Percentiles rank a stretch among this genome's conserved stretches.
Conservation (phyloP, 2,329 filamentous ascomycete genomes). For the Dothideomycetes sp. region DNA sequence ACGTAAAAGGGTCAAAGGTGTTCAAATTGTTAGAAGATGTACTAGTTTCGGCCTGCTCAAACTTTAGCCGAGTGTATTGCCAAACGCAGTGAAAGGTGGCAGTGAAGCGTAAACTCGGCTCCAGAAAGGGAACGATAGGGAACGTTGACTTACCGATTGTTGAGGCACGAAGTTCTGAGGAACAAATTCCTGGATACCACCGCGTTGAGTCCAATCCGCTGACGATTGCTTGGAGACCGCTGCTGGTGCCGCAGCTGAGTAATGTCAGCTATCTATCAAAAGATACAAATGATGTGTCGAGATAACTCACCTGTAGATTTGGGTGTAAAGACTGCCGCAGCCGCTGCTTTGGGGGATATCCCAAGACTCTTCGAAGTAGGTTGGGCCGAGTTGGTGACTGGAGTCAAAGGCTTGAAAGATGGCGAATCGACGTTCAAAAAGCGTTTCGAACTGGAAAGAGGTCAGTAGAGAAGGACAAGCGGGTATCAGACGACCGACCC, state of each 20-base stretch:
- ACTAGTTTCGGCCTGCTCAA: constrained; percentile 22
- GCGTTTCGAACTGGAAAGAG: constrained; percentile 13
- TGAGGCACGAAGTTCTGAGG: constrained; percentile 48
- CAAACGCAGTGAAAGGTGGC: too few species aligned
- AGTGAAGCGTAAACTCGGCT: too few species aligned
- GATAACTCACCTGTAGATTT: constrained; percentile 34
- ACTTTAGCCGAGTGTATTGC: constrained; percentile 9
- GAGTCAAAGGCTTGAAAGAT: constrained; percentile 70
- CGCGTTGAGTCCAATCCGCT: constrained; percentile 39
- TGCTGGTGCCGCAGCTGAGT: constrained; percentile 34
- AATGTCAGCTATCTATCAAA: constrained; percentile 12
- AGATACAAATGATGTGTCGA: background rate
- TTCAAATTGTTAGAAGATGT: constrained; percentile 25
- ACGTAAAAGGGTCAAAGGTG: constrained; percentile 37
- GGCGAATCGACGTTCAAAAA: constrained; percentile 85
- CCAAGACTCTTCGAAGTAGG: constrained; percentile 55
- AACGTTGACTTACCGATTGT: constrained; percentile 20
- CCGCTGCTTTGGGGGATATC: constrained; percentile 85
- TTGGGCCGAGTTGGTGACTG: constrained; percentile 39
- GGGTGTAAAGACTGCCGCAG: constrained; percentile 76
- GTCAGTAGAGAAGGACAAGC: constrained; percentile 6
- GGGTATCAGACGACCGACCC: constrained; percentile 33
- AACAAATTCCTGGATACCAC: constrained; percentile 44
- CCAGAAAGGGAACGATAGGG: background rate
- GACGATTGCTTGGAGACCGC: constrained; percentile 38